These are phyloP conservation scores for Selaginella moellendorffii DNA, from an alignment of 75 land plant genomes.

Conservation along the genomic window DNA sequence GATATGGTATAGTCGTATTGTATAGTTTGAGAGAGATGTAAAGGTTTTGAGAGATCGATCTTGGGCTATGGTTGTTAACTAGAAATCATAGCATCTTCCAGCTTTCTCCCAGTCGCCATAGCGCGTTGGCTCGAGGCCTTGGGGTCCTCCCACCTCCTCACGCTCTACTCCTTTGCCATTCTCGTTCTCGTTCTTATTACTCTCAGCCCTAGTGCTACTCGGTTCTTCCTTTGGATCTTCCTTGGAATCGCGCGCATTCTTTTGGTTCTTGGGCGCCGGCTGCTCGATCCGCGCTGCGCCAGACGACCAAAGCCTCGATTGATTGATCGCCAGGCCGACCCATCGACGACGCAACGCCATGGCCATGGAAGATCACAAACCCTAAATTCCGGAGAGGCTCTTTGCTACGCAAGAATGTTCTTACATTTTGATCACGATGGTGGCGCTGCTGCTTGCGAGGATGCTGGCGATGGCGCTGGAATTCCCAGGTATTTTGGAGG, in stretches of 20 bases:
- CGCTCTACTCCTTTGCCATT: constrained; percentile 37
- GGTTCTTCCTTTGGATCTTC: background rate
- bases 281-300: too few relatives aligned
- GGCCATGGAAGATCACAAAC: background rate
- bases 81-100: constrained; percentile 77
- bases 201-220: constrained; percentile 3
- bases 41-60: too few relatives aligned
- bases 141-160: constrained; percentile 78
- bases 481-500: background rate
- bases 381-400: background rate
- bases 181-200: constrained; percentile 18
- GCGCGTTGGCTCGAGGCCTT: constrained; percentile 85
- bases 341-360: background rate
- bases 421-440: too few relatives aligned
- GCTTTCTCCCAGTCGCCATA: constrained; percentile 92
- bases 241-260: too few relatives aligned
- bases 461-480: background rate
- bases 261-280: too few relatives aligned
- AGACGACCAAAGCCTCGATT: too few relatives aligned
- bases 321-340: too few relatives aligned
- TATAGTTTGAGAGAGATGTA: too few relatives aligned
- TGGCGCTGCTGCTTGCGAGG: background rate
- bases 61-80: too few relatives aligned
- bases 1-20: too few relatives aligned
- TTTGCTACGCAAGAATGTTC: too few relatives aligned